A percentile compares a stretch with the other conserved stretches of the same genome.
Evolutionary conservation across 2,329 filamentous ascomycete genomes (phyloP).

Genomic region (Trichoderma cornu-damae): DNA sequence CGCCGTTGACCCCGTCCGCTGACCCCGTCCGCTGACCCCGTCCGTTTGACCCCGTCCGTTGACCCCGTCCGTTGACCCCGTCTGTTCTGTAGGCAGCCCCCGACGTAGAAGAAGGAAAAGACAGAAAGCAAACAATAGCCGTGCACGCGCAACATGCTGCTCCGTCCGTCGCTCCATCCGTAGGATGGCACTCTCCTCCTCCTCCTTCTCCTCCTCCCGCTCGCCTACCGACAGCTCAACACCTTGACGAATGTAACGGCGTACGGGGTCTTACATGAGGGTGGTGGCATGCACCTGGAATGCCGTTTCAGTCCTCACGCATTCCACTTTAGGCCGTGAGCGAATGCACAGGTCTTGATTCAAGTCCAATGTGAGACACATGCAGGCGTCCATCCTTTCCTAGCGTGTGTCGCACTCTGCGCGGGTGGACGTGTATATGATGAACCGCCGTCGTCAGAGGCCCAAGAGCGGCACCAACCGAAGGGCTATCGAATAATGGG

Average conservation of each 20-base stretch:
- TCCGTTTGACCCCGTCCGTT: too few relatives aligned
- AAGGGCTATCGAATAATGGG: conserved; percentile 14
- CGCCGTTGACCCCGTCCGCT: conserved; percentile 10
- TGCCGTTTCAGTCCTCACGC: conserved; percentile 13
- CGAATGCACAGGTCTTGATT: conserved; percentile 1
- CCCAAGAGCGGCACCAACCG: conserved; percentile 14
- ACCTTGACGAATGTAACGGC: conserved; percentile 11
- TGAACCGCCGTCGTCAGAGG: conserved; percentile 10
- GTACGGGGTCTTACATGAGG: conserved; percentile 6
- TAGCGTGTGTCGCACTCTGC: conserved; percentile 13
- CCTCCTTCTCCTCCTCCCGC: background rate
- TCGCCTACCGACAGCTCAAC: conserved; percentile 10
- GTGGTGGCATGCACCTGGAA: conserved; percentile 6
- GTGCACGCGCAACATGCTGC: conserved; percentile 1
- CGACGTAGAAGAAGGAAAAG: background rate
- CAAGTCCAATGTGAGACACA: conserved; percentile 9
- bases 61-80: conserved; percentile 9
- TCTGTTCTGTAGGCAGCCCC: conserved; percentile 1
- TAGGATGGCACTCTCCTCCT: background rate
- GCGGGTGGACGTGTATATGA: conserved; percentile 6
- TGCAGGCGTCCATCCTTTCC: conserved; percentile 1
- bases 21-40: conserved; percentile 11
- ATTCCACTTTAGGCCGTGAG: conserved; percentile 11
- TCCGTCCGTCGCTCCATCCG: conserved; percentile 6
- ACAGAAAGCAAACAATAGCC: conserved; percentile 15